Evolutionary conservation across 352 stramenopile genomes (phyloP).

Genomic region (Phytophthora idaei): DNA sequence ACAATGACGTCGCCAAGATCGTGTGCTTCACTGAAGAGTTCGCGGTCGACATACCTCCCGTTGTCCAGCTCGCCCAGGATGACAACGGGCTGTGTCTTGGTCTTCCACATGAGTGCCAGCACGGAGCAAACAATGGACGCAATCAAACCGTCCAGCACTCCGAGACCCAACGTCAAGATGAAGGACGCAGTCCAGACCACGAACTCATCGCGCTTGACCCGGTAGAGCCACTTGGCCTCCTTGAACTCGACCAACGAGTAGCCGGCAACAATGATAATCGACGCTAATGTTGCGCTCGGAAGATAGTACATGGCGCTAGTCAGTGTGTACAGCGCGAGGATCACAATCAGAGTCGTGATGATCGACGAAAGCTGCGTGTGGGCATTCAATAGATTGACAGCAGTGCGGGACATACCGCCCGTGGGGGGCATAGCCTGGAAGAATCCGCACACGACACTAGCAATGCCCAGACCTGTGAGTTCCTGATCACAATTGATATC

Average conservation of each 20-base stretch:
- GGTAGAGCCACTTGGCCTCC: constrained; percentile 85
- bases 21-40: constrained; percentile 37
- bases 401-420: constrained; percentile 83
- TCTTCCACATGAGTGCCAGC: constrained; percentile 64
- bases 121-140: constrained; percentile 62
- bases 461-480: constrained; percentile 83
- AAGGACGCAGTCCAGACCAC: constrained; percentile 58
- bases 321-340: constrained; percentile 83
- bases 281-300: constrained; percentile 72
- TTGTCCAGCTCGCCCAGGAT: constrained; percentile 52
- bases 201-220: constrained; percentile 60
- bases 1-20: constrained; percentile 44
- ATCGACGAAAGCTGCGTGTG: constrained; percentile 85
- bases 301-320: constrained; percentile 88
- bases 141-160: constrained; percentile 53
- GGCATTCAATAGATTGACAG: constrained; percentile 89
- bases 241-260: constrained; percentile 88
- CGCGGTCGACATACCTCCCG: constrained; percentile 43
- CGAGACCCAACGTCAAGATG: constrained; percentile 51
- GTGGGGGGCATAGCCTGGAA: constrained; percentile 90
- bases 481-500: constrained; percentile 81
- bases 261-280: constrained; percentile 92
- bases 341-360: constrained; percentile 82
- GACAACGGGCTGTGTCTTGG: constrained; percentile 42
- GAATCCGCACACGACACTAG: constrained; percentile 84